Evolutionary conservation across 495 filamentous ascomycete genomes (phyloP), one percentile per base, ranked within the genome.

Genomic region (Ramalina peruviana): DNA sequence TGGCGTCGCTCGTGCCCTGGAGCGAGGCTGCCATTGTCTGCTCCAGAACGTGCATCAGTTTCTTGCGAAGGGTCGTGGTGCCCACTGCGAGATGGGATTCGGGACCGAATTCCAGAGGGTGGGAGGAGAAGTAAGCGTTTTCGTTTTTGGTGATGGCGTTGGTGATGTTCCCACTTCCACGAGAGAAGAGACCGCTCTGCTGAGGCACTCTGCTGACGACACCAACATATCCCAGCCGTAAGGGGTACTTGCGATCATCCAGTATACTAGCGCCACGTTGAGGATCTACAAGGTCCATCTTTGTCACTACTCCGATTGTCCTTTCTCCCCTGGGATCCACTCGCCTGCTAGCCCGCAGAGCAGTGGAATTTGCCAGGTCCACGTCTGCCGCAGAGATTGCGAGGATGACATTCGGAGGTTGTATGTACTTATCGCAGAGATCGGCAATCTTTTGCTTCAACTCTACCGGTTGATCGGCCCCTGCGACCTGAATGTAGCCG

Each of bases 321-420:
- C 92, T 73, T 63, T 99, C 93, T 23, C 92, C 92, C 46, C 93
- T 72, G 4, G 93, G 93, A 60, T 99, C 92, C 11, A 97, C 89
- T 50, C 88, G 74, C 48, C 93, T 76, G 60, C 88, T 94, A 23
- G 92, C 88, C 50, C 90, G 74, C 25, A 99, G 70, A 11, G 92
- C 89, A 4, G 92, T 90, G 3, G 92, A 97, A 61, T 99, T 99
- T 4, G 92, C 92, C 23, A 99, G 65, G 69, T 99, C 92, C 33
- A 96, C 89, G 67, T 97, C 93, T 26, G 92, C 92, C 6, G 93
- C 92, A 5, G 92, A 99, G 53, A 99, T 97, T 9, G 92, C 92
- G 36, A 99, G 69, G 51, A 99, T 94, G 54, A 99, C 82, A 59
- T 99, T 99, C 5, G 92, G 92, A 6, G 89, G 67, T 61, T 93